Conservation (phyloP, 2,329 filamentous ascomycete genomes). For the Alternaria brassicicola region DNA sequence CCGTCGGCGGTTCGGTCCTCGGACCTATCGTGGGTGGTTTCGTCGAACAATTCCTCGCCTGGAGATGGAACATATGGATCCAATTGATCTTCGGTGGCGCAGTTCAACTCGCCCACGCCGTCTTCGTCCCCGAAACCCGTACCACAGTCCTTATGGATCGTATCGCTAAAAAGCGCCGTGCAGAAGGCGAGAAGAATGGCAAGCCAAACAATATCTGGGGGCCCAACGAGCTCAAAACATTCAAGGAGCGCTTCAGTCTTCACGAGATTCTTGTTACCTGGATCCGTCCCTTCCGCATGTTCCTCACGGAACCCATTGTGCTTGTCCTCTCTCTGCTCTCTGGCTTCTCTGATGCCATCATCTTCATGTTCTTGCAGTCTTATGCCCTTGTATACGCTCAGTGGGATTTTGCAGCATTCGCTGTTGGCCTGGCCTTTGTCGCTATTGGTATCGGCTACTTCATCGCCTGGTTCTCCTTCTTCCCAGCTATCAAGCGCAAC, state of each 20-base stretch:
- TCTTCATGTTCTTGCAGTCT: slow-evolving; percentile 79
- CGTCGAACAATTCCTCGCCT: slow-evolving; percentile 69
- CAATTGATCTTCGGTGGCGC: slow-evolving; percentile 79
- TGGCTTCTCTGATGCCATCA: slow-evolving; percentile 77
- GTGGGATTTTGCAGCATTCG: slow-evolving; percentile 66
- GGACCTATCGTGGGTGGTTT: slow-evolving; percentile 82
- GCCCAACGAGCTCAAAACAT: slow-evolving; percentile 68
- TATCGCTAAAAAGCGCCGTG: slow-evolving; percentile 76
- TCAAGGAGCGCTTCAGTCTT: slow-evolving; percentile 44
- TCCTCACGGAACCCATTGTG: slow-evolving; percentile 77
- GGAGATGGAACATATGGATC: slow-evolving; percentile 85
- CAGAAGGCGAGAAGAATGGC: slow-evolving; percentile 65
- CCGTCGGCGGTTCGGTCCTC: slow-evolving; percentile 76
- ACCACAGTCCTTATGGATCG: slow-evolving; percentile 77
- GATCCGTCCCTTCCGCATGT: slow-evolving; percentile 72
- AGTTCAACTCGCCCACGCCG: slow-evolving; percentile 70
- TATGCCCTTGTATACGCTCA: slow-evolving; percentile 72
- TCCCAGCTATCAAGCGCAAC: slow-evolving; percentile 58
- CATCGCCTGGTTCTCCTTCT: slow-evolving; percentile 66
- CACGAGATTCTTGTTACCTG: slow-evolving; percentile 57
- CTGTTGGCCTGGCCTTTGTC: slow-evolving; percentile 68
- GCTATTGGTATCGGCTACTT: slow-evolving; percentile 66
- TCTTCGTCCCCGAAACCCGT: slow-evolving; percentile 78
- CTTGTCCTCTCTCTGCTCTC: slow-evolving; percentile 72
- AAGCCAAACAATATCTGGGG: slow-evolving; percentile 69